phyloP scores from a whole-genome alignment of 129 eudicot species.

The Flaveria robusta region DNA sequence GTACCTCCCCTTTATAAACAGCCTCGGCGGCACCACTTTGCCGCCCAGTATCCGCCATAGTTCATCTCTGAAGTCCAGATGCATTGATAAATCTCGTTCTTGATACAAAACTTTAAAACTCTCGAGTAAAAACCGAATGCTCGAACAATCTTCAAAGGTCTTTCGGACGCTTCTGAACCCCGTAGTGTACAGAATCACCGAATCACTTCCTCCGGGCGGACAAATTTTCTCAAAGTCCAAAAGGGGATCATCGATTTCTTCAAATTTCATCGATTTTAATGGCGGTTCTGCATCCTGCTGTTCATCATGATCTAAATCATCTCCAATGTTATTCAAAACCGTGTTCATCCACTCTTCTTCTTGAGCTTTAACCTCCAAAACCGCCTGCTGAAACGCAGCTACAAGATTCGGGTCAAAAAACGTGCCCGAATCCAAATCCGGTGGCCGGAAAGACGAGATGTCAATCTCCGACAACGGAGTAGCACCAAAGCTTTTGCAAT shows the following conservation, averaged over 20 bases:
- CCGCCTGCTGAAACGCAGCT: conserved; percentile 73
- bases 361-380: conserved; percentile 50
- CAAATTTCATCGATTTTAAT: conserved; percentile 43
- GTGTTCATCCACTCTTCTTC: conserved; percentile 49
- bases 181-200: conserved; percentile 78
- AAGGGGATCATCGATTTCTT: conserved; percentile 44
- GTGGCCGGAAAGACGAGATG: conserved; percentile 52
- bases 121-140: conserved; percentile 58
- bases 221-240: conserved; percentile 65
- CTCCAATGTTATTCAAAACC: conserved; percentile 15
- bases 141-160: conserved; percentile 84
- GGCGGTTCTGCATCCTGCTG: conserved; percentile 39
- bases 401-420: conserved; percentile 75
- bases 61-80: conserved; percentile 71
- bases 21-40: conserved; percentile 71
- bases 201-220: conserved; percentile 77
- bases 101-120: conserved; percentile 54
- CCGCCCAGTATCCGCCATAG: conserved; percentile 70
- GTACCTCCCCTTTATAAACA: conserved; percentile 81
- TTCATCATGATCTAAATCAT: conserved; percentile 8
- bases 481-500: conserved; percentile 5
- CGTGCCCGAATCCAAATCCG: conserved; percentile 66
- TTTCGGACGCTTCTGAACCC: conserved; percentile 80
- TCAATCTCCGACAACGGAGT: conserved; percentile 56
- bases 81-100: conserved; percentile 87